phyloP scores from a whole-genome alignment of 306 rosid genomes.

The Cicer cuneatum region DNA sequence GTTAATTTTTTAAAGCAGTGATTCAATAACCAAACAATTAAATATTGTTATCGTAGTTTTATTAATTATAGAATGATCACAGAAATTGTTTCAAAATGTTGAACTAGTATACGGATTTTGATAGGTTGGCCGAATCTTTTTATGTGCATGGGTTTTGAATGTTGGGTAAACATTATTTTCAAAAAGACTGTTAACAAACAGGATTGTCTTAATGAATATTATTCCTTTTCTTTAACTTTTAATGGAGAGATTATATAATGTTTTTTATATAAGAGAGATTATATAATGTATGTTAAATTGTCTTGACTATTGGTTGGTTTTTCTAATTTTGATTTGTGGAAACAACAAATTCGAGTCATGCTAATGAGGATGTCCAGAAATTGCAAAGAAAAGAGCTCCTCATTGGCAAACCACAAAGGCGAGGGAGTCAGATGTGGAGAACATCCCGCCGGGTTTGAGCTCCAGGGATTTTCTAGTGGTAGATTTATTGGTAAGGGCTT shows the following conservation, averaged over 20 bases:
- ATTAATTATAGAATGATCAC: not conserved
- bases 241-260: not conserved
- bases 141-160: not conserved
- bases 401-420: not conserved
- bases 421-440: not conserved
- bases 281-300: not conserved
- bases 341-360: conserved; percentile 1
- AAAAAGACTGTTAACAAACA: not conserved
- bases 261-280: not conserved
- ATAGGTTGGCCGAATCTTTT: not conserved
- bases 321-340: not conserved
- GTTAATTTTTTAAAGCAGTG: not conserved
- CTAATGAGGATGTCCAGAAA: not conserved
- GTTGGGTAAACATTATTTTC: not conserved
- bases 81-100: not conserved
- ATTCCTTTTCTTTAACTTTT: not conserved
- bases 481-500: not conserved
- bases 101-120: not conserved
- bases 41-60: not conserved
- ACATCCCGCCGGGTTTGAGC: not conserved
- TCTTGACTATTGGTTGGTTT: not conserved
- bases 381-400: not conserved
- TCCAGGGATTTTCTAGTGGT: not conserved
- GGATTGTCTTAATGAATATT: not conserved
- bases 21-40: not conserved